A percentile compares a stretch with the other conserved stretches of the same genome.
Conservation (phyloP, 2,329 filamentous ascomycete species). For the Pleurostoma richardsiae region DNA sequence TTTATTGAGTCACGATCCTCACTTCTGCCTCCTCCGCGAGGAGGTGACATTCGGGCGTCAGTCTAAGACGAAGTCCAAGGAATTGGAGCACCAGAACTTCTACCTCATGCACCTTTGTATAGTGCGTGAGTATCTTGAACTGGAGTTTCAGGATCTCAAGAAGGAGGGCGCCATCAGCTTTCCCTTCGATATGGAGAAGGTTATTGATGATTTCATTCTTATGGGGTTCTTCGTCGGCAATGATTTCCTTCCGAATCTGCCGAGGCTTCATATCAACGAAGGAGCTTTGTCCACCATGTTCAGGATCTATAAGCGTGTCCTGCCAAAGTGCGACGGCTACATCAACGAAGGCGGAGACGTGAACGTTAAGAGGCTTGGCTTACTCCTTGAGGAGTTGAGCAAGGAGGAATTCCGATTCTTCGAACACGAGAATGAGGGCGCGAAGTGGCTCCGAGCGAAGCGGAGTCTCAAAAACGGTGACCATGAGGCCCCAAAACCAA, state of each 20-base stretch:
- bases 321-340: slow-evolving; percentile 85
- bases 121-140: slow-evolving; percentile 91
- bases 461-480: slow-evolving; percentile 66
- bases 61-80: slow-evolving; percentile 84
- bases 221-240: slow-evolving; percentile 99
- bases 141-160: slow-evolving; percentile 93
- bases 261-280: slow-evolving; percentile 96
- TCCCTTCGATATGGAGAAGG: slow-evolving; percentile 85
- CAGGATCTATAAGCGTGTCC: slow-evolving; percentile 84
- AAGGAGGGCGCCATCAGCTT: slow-evolving; percentile 67
- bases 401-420: slow-evolving; percentile 92
- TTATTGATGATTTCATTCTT: slow-evolving; percentile 98
- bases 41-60: slow-evolving; percentile 95
- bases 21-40: slow-evolving; percentile 94
- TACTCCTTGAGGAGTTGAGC: slow-evolving; percentile 77
- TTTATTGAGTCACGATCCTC: slow-evolving; percentile 92
- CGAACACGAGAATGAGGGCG: slow-evolving; percentile 81
- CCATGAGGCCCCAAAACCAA: slow-evolving; percentile 46
- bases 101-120: slow-evolving; percentile 96
- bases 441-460: slow-evolving; percentile 89
- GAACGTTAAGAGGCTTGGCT: slow-evolving; percentile 72
- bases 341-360: slow-evolving; percentile 95
- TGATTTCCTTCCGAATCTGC: slow-evolving; percentile 96
- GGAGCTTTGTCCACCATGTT: slow-evolving; percentile 97
- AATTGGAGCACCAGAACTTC: slow-evolving; percentile 98